Base-by-base conservation (phyloP, 306 rosid genomes). In the Dalbergia cochinchinensis region DNA sequence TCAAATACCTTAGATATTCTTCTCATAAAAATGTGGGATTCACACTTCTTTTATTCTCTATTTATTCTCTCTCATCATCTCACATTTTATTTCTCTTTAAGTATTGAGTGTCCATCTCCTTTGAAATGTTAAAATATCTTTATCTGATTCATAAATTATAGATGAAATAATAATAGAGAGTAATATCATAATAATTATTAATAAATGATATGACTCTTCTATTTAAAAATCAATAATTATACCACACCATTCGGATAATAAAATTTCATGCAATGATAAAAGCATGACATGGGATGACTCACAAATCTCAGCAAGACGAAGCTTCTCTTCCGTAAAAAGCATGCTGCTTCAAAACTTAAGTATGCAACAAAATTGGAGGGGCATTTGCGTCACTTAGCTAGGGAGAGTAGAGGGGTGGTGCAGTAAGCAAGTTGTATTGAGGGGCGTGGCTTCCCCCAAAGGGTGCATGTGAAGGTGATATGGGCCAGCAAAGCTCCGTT, bases 381-480 rank as follows among this genome's bases (percentile, higher is more conserved):
- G 86, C 44, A 63, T 54, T 48, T 55, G 9, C 4, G 85, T 60
- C 50, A 86, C 4, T 72, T 55, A 0, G n/a, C 0, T 11, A 64
- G 11, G 74, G 15, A 1, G 37, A 76, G 65, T 67, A 44, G 66
- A 58, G 77, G 75, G 64, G 77, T 33, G 64, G 66, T 42, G 42
- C 18, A 69, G 7, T 35, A 71, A 67, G 84, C 37, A 73, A 78
- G 86, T 53, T 61, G 78, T 59, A 64, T 5, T 66, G 75, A 82
- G 79, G 88, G 87, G 83, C 69, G 86, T 85, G 89, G 92, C 79
- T 85, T 84, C 91, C 86, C 60, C 58, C 16, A 83, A 80, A 89
- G 89, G 91, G 88, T 48, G 92, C 97, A 92, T 88, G 98, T 92
- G 98, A 82, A 85, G 89, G 74, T 70, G 91, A 86, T 68, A 86